Evolutionary conservation across 1,139 yeast species (phyloP).

Genomic region (Schwanniomyces etchellsii): DNA sequence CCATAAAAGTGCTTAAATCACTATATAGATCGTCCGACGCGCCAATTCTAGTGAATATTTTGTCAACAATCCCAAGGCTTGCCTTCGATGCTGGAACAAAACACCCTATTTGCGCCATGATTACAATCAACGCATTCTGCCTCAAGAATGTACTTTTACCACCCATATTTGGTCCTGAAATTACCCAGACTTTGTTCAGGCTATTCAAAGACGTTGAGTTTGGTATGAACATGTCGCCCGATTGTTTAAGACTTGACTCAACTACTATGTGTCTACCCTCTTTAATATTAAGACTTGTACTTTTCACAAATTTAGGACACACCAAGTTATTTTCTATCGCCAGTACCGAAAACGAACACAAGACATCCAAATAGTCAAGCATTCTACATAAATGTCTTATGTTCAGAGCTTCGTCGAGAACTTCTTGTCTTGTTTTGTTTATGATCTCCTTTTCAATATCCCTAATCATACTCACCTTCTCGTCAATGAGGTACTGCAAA

Average conservation of each 20-base stretch:
- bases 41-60: constrained; percentile 82
- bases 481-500: constrained; percentile 22
- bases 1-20: constrained; percentile 93
- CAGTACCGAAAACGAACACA: constrained; percentile 65
- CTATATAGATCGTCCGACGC: constrained; percentile 86
- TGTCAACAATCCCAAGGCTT: constrained; percentile 74
- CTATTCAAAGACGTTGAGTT: constrained; percentile 46
- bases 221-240: constrained; percentile 50
- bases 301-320: constrained; percentile 59
- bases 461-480: constrained; percentile 20
- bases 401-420: constrained; percentile 29
- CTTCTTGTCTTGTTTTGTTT: constrained; percentile 30
- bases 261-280: constrained; percentile 88
- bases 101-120: constrained; percentile 85
- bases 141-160: constrained; percentile 90
- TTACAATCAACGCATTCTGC: constrained; percentile 79
- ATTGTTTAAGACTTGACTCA: constrained; percentile 60
- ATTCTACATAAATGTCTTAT: constrained; percentile 43
- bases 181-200: constrained; percentile 50
- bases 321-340: constrained; percentile 61
- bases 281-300: constrained; percentile 37
- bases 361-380: constrained; percentile 68
- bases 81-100: constrained; percentile 81
- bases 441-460: constrained; percentile 43
- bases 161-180: constrained; percentile 98